Evolutionary conservation across 768 basidiomycete genomes (phyloP).

Genomic region (Dacryopinax spathularia): DNA sequence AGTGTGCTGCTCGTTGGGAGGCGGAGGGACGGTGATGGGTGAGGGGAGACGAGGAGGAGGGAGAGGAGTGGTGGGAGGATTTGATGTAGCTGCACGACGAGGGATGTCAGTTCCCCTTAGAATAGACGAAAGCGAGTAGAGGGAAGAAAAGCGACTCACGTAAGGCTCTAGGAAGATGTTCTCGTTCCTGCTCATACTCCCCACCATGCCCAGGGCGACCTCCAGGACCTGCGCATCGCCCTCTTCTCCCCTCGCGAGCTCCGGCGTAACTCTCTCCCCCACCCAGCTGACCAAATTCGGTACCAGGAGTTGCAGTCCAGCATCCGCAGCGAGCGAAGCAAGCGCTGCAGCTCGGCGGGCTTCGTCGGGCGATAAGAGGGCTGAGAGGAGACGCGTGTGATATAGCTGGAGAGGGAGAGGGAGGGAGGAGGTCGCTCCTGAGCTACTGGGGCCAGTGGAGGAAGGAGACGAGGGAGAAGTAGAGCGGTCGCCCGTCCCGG

Average conservation of each 20-base stretch:
- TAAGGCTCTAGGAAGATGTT: slow-evolving; percentile 93
- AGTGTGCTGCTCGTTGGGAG: slow-evolving; percentile 34
- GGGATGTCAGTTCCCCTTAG: neutral
- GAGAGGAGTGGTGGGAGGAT: slow-evolving; percentile 86
- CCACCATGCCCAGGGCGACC: slow-evolving; percentile 69
- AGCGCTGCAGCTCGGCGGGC: slow-evolving; percentile 77
- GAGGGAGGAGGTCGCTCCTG: slow-evolving; percentile 33
- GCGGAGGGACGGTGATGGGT: slow-evolving; percentile 53
- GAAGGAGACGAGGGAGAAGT: slow-evolving; percentile 9
- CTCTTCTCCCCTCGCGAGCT: slow-evolving; percentile 32
- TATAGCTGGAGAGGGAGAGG: slow-evolving; percentile 90
- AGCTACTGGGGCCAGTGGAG: slow-evolving; percentile 6
- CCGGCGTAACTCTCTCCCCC: slow-evolving; percentile 66
- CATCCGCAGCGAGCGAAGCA: slow-evolving; percentile 75
- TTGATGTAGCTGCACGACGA: slow-evolving; percentile 65
- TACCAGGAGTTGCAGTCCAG: slow-evolving; percentile 77
- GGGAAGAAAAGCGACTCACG: slow-evolving; percentile 37
- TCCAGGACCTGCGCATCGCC: slow-evolving; percentile 59
- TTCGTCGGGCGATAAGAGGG: slow-evolving; percentile 46
- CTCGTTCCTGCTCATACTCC: slow-evolving; percentile 71
- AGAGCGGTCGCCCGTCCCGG: neutral
- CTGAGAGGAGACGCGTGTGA: slow-evolving; percentile 77
- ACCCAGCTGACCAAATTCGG: slow-evolving; percentile 94
- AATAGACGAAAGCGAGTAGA: neutral
- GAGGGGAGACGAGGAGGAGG: slow-evolving; percentile 71